phyloP scores from a whole-genome alignment of 148 eudicot species.

The Linanthus parryae region DNA sequence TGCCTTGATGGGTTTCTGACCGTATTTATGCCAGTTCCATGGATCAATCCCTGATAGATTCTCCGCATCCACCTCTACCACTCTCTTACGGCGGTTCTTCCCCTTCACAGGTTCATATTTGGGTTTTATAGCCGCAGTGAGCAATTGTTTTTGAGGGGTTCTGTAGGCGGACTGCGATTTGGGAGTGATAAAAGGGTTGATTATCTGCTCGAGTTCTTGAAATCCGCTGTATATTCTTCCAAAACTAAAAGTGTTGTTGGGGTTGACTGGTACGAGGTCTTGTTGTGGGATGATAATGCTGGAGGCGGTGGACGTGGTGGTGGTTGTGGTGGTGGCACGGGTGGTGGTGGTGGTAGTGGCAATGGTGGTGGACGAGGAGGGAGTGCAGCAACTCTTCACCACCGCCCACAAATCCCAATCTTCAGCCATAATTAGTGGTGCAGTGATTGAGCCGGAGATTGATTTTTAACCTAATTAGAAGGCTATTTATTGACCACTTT shows the following conservation, averaged over 20 bases:
- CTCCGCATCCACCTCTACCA: conserved; percentile 4
- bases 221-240: no score
- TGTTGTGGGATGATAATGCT: background rate
- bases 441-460: no score
- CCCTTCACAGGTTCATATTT: background rate
- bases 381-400: conserved; percentile 3
- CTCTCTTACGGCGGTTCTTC: background rate
- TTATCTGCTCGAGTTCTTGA: no score
- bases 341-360: no score
- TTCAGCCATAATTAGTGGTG: no score
- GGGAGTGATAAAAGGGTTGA: no score
- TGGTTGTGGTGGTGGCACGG: no score
- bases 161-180: background rate
- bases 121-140: background rate
- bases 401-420: conserved; percentile 11
- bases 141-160: background rate
- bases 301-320: background rate
- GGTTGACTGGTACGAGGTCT: no score
- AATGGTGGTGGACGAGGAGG: background rate
- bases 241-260: no score
- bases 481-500: no score
- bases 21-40: conserved; percentile 6
- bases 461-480: no score
- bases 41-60: background rate
- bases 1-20: background rate